Conservation (phyloP, 208 protist species). For the Angomonas ambiguus region DNA sequence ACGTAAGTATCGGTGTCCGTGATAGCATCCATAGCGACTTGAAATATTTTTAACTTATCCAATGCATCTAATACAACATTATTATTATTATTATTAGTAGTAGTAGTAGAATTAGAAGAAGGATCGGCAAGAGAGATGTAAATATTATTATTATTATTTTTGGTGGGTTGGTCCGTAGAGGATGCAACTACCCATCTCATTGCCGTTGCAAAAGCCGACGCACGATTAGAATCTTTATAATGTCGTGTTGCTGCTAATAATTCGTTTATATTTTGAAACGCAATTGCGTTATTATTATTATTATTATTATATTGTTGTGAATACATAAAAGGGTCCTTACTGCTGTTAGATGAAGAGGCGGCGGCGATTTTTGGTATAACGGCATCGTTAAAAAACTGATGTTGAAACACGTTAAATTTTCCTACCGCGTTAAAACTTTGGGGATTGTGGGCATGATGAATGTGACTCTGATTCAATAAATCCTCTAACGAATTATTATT, state of each 20-base stretch:
- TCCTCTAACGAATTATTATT: background rate
- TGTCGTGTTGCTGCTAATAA: conserved; percentile 45
- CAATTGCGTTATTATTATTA: background rate
- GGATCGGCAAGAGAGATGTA: background rate
- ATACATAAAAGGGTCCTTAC: no score
- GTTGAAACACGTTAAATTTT: background rate
- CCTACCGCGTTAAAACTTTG: background rate
- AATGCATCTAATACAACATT: background rate
- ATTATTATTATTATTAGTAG: background rate
- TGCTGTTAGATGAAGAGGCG: no score
- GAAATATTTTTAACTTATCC: background rate
- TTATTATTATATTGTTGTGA: background rate
- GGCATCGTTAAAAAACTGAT: background rate
- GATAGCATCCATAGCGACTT: background rate
- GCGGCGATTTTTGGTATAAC: no score
- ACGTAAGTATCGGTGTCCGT: background rate
- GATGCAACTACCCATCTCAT: no score
- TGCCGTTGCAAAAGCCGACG: conserved; percentile 48
- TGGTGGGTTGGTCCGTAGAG: background rate
- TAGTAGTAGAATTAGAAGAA: background rate
- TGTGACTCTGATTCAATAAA: no score
- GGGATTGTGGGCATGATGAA: background rate
- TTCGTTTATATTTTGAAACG: conserved; percentile 17
- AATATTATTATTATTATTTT: conserved; percentile 3
- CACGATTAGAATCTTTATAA: conserved; percentile 59